These are phyloP conservation scores for Begonia fuchsioides DNA, from an alignment of 306 rosid species.

Conservation along the genomic window DNA sequence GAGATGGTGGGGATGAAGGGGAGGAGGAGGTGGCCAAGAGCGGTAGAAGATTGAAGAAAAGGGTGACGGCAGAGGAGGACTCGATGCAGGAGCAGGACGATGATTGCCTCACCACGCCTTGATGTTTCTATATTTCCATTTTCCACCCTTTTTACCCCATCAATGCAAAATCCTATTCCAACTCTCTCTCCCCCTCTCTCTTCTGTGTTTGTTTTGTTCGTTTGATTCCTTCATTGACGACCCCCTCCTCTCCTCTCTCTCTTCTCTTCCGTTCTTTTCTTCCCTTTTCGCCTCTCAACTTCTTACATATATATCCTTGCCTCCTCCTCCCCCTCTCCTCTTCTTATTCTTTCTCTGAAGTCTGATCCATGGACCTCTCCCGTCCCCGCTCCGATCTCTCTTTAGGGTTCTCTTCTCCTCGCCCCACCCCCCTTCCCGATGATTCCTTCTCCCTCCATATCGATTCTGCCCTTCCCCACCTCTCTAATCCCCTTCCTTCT, in stretches of 20 bases:
- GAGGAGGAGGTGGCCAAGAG: slow-evolving; percentile 37
- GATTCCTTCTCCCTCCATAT: slow-evolving; percentile 58
- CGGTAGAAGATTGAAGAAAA: slow-evolving; percentile 54
- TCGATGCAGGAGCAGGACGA: too few relatives aligned
- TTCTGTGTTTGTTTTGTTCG: too few relatives aligned
- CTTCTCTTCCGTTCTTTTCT: neutral
- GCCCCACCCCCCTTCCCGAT: slow-evolving; percentile 31
- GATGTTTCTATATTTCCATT: too few relatives aligned
- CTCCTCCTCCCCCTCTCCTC: too few relatives aligned
- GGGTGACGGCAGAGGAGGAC: slow-evolving; percentile 23
- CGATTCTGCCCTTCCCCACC: slow-evolving; percentile 42
- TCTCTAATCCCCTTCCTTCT: slow-evolving; percentile 27
- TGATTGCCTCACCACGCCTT: too few relatives aligned
- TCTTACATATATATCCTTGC: too few relatives aligned
- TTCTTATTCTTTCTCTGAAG: neutral
- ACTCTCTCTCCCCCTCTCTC: too few relatives aligned
- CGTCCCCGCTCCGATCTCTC: slow-evolving; percentile 48
- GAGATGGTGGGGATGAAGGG: too few relatives aligned
- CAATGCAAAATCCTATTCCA: too few relatives aligned
- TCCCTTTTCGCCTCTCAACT: neutral
- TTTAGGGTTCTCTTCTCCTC: slow-evolving; percentile 53
- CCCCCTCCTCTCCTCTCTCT: neutral
- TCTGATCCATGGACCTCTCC: slow-evolving; percentile 50
- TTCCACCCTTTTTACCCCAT: neutral
- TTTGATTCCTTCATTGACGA: too few relatives aligned